Percentiles rank a stretch among this genome's conserved stretches.
Conservation (phyloP, 2,329 filamentous ascomycete genomes). For the Chaetomiaceae sp. region DNA sequence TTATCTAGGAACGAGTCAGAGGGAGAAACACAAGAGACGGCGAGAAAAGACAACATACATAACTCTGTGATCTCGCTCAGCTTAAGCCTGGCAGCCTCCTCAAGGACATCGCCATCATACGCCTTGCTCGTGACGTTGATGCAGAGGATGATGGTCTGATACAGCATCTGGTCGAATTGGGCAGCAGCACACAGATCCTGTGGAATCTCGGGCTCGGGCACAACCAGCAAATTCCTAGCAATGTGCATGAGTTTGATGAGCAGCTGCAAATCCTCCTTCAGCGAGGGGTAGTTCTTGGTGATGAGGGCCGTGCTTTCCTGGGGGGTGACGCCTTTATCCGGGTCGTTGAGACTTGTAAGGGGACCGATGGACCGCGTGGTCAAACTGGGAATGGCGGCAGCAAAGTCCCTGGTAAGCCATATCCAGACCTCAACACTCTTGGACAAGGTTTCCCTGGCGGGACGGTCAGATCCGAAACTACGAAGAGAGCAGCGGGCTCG, state of each 20-base stretch:
- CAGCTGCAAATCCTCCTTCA: conserved; percentile 59
- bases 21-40: neutral
- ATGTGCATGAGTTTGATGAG: conserved; percentile 66
- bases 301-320: conserved; percentile 61
- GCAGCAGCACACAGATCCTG: conserved; percentile 63
- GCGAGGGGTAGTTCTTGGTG: conserved; percentile 55
- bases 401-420: conserved; percentile 59
- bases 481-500: neutral
- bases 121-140: conserved; percentile 65
- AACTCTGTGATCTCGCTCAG: conserved; percentile 61
- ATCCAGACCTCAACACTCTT: conserved; percentile 63
- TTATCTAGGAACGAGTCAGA: conserved; percentile 46
- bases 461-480: neutral
- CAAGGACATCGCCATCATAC: conserved; percentile 59
- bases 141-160: conserved; percentile 61
- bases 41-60: conserved; percentile 43
- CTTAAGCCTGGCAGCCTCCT: conserved; percentile 53
- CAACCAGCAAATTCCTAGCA: conserved; percentile 60
- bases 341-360: conserved; percentile 49
- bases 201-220: conserved; percentile 59
- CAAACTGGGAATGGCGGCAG: conserved; percentile 56
- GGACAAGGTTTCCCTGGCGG: conserved; percentile 52
- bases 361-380: conserved; percentile 57
- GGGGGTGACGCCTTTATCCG: conserved; percentile 53
- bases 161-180: conserved; percentile 62